Base-by-base conservation (phyloP, 495 filamentous ascomycete genomes). In the Pyronema domesticum region DNA sequence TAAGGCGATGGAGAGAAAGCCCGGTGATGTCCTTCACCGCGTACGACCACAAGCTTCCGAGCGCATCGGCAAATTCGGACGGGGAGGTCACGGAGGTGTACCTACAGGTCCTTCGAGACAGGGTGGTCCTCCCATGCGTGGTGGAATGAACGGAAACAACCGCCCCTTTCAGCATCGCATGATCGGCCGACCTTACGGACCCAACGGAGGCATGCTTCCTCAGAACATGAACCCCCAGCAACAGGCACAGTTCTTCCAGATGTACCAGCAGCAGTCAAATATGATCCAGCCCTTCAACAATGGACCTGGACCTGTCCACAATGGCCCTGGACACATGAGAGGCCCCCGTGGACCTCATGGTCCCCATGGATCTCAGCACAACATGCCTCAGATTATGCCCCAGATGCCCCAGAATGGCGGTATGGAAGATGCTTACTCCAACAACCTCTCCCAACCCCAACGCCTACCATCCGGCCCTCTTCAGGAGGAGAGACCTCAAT, bases 181-280 rank as follows among this genome's bases (percentile, higher is more conserved):
- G 52, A 35, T 35, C 42, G 52, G 52, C 9, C 39, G 54, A 36
- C 39, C 53, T 10, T 71, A 68, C 46, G 5, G 23, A 19, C 6
- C 30, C 17, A 30, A 14, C n/a, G 17, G 14, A 17, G 9, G 14
- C 39, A 55, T 34, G 48, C 33, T 57, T 6, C n/a, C n/a, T 45
- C 51, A 17, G 11, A 53, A 53, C 30, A 76, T 81, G 72, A 76
- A 66, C 36, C 73, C 78, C 15, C 74, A 83, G 56, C 80, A 82
- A 60, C 84, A 87, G 64, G 81, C 88, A 72, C 80, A 88, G 35
- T 70, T 94, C 36, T 81, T 84, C 70, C 74, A 82, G 34, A 81
- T 95, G 72, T 78, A 89, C 65, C 86, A 95, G 65, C 85, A 95
- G 62, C 88, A 95, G 64, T 85, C 82, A 33, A 78, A 81, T 30